A percentile compares a stretch with the other conserved stretches of the same genome.
Evolutionary conservation across 495 filamentous ascomycete genomes (phyloP).

Genomic region (Tetracladium setigerum): DNA sequence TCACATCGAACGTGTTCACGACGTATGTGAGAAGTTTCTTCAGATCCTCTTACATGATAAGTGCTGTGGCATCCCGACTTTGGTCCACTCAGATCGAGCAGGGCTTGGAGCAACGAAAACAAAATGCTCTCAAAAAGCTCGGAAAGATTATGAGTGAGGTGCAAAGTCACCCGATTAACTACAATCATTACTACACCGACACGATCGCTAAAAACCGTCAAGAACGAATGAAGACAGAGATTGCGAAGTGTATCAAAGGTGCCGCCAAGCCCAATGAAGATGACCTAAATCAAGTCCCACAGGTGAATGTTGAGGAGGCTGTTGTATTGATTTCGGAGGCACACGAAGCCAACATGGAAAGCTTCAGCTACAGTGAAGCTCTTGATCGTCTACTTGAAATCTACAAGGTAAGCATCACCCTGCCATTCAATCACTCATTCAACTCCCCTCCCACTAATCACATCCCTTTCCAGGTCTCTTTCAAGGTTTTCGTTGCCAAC

Average conservation of each 20-base stretch:
- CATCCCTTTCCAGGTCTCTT: conserved; percentile 18
- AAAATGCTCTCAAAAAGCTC: conserved; percentile 25
- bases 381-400: conserved; percentile 27
- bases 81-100: conserved; percentile 22
- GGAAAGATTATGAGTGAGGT: conserved; percentile 36
- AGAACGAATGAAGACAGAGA: conserved; percentile 13
- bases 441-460: not conserved
- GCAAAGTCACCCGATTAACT: conserved; percentile 35
- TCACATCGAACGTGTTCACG: conserved; percentile 19
- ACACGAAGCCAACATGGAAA: conserved; percentile 30
- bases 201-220: conserved; percentile 22
- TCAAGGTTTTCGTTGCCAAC: conserved; percentile 30
- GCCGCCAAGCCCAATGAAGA: not conserved
- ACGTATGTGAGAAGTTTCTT: conserved; percentile 22
- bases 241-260: not conserved
- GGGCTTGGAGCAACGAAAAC: conserved; percentile 20
- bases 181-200: conserved; percentile 30
- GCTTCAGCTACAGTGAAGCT: conserved; percentile 26
- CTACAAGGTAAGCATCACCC: conserved; percentile 25
- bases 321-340: too few species aligned
- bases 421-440: not conserved
- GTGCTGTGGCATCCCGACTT: conserved; percentile 25
- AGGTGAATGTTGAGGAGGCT: conserved; percentile 3
- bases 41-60: conserved; percentile 25
- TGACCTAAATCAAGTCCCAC: not conserved